Evolutionary conservation across 2,329 filamentous ascomycete genomes (phyloP).

Genomic region (Aspergillus alliaceus): DNA sequence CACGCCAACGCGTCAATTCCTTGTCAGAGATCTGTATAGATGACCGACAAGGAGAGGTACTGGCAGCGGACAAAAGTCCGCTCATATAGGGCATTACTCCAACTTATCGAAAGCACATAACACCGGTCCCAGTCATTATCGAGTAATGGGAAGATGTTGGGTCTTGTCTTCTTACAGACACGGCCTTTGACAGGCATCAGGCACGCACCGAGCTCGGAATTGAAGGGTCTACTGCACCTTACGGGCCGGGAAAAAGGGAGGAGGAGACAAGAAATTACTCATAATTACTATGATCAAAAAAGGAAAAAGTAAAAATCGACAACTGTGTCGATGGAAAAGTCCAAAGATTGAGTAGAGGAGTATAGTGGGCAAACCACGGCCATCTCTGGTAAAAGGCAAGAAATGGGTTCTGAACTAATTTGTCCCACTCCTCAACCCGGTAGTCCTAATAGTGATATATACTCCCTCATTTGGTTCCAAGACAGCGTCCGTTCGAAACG

Average conservation of each 20-base stretch:
- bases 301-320: slow-evolving; percentile 42
- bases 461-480: neutral
- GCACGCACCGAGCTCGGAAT: slow-evolving; percentile 11
- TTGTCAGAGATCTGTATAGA: neutral
- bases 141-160: neutral
- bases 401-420: slow-evolving; percentile 70
- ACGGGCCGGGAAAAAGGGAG: neutral
- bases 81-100: neutral
- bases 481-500: slow-evolving; percentile 29
- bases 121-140: too few species aligned
- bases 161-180: slow-evolving; percentile 4
- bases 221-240: neutral
- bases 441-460: slow-evolving; percentile 2
- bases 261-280: neutral
- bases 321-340: slow-evolving; percentile 46
- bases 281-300: slow-evolving; percentile 11
- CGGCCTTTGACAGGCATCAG: neutral
- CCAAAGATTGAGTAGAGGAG: slow-evolving; percentile 63
- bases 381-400: slow-evolving; percentile 81
- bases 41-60: too few species aligned
- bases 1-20: neutral
- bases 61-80: slow-evolving; percentile 6
- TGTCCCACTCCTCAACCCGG: slow-evolving; percentile 63
- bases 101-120: neutral
- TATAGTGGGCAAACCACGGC: slow-evolving; percentile 65